Percentiles rank a stretch among this genome's conserved stretches.
Evolutionary conservation across 2,329 filamentous ascomycete genomes (phyloP).

Genomic region (Diaporthe australafricana): DNA sequence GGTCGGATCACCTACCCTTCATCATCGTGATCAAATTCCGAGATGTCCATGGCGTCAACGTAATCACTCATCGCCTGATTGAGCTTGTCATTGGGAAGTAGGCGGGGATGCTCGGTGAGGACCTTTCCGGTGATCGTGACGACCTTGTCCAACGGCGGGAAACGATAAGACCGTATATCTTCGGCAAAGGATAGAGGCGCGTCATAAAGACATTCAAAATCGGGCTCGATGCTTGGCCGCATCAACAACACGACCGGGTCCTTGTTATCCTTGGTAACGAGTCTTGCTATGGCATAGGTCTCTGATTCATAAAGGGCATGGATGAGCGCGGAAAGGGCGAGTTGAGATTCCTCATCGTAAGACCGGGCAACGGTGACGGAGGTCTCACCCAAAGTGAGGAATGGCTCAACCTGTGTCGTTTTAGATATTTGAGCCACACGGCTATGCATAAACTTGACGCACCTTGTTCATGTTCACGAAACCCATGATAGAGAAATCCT

Average conservation of each 20-base stretch:
- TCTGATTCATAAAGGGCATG: conserved; percentile 88
- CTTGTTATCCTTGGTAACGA: conserved; percentile 87
- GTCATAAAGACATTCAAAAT: conserved; percentile 89
- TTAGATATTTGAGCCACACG: neutral
- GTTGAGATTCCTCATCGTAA: conserved; percentile 81
- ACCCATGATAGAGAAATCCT: conserved; percentile 84
- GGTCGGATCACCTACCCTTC: conserved; percentile 67
- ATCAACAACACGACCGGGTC: conserved; percentile 82
- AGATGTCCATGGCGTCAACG: conserved; percentile 93
- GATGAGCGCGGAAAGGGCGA: conserved; percentile 90
- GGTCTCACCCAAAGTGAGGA: conserved; percentile 85
- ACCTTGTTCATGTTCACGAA: conserved; percentile 83
- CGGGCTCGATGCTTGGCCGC: conserved; percentile 81
- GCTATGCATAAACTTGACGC: conserved; percentile 40
- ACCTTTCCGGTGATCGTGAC: conserved; percentile 87
- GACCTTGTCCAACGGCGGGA: conserved; percentile 89
- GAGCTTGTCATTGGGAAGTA: conserved; percentile 81
- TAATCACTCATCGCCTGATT: conserved; percentile 88
- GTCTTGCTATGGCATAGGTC: conserved; percentile 85
- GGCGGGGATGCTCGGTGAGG: conserved; percentile 79
- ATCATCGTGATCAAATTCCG: conserved; percentile 76
- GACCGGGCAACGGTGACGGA: conserved; percentile 82
- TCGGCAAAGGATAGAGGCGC: conserved; percentile 93
- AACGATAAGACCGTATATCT: conserved; percentile 89
- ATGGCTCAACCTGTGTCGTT: conserved; percentile 76